phyloP scores from a whole-genome alignment of 768 basidiomycete species.

The Mycena floridula region DNA sequence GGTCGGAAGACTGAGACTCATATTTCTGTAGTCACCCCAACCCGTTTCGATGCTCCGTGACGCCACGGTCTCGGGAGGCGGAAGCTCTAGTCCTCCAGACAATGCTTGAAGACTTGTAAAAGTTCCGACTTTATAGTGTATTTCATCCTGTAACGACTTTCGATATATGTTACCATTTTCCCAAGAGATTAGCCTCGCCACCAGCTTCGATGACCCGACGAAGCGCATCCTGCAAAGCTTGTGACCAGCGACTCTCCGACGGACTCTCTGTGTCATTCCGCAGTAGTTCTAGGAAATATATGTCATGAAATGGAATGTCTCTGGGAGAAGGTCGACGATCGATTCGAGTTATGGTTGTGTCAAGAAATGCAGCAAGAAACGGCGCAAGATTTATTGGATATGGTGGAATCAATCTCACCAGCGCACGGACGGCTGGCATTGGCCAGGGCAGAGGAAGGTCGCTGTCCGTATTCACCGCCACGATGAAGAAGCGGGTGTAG shows the following conservation, averaged over 20 bases:
- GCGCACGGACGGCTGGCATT: no score
- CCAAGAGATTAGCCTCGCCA: constrained; percentile 33
- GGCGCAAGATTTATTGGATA: neutral
- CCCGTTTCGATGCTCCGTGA: constrained; percentile 32
- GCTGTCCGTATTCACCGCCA: constrained; percentile 22
- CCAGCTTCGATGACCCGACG: constrained; percentile 26
- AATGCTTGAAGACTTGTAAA: no score
- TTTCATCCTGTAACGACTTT: neutral
- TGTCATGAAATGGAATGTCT: constrained; percentile 42
- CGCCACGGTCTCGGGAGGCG: constrained; percentile 26
- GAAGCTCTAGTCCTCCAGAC: constrained; percentile 24
- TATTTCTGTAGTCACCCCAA: constrained; percentile 28
- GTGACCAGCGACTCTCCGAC: constrained; percentile 20
- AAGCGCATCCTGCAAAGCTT: constrained; percentile 27
- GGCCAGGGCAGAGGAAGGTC: no score
- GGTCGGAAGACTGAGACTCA: neutral
- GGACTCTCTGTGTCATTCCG: constrained; percentile 13
- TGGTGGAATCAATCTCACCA: no score
- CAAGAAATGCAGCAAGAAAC: constrained; percentile 28
- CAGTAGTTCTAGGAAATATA: constrained; percentile 62
- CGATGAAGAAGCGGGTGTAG: constrained; percentile 63
- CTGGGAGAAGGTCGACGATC: constrained; percentile 57
- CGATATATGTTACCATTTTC: constrained; percentile 37
- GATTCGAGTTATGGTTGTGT: constrained; percentile 42
- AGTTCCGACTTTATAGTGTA: no score